A percentile compares a stretch with the other conserved stretches of the same genome.
These are phyloP conservation scores for Fusarium nisikadoi DNA, from an alignment of 2,329 filamentous ascomycete genomes.

Conservation along the genomic window DNA sequence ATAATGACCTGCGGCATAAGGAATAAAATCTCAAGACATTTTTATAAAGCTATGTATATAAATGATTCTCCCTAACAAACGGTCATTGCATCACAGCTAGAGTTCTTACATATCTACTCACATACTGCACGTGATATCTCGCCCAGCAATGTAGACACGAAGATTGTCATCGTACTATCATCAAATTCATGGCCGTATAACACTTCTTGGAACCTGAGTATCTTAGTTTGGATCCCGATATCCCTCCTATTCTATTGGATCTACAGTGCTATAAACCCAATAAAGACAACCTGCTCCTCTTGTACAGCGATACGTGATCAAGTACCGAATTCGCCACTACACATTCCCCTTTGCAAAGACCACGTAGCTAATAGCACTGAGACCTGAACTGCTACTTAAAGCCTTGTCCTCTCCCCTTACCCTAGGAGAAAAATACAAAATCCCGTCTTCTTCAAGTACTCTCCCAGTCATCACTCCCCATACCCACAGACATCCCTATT, in stretches of 20 bases:
- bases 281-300: too few relatives aligned
- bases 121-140: too few relatives aligned
- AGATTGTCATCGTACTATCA: accelerated
- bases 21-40: background rate
- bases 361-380: background rate
- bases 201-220: background rate
- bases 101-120: background rate
- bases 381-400: background rate
- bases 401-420: background rate
- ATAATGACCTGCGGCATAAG: background rate
- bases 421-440: accelerated
- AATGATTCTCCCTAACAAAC: accelerated
- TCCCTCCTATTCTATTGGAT: too few relatives aligned
- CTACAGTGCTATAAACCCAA: too few relatives aligned
- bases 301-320: too few relatives aligned
- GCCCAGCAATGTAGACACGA: background rate
- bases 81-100: accelerated
- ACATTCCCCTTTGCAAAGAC: accelerated
- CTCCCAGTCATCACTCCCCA: background rate
- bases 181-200: accelerated
- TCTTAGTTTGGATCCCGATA: too few relatives aligned
- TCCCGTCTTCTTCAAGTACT: background rate
- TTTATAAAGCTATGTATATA: background rate
- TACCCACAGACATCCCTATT: too few relatives aligned
- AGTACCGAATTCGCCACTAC: too few relatives aligned